phyloP scores from a whole-genome alignment of 108 stramenopile genomes.

The Chaetoceros muelleri region DNA sequence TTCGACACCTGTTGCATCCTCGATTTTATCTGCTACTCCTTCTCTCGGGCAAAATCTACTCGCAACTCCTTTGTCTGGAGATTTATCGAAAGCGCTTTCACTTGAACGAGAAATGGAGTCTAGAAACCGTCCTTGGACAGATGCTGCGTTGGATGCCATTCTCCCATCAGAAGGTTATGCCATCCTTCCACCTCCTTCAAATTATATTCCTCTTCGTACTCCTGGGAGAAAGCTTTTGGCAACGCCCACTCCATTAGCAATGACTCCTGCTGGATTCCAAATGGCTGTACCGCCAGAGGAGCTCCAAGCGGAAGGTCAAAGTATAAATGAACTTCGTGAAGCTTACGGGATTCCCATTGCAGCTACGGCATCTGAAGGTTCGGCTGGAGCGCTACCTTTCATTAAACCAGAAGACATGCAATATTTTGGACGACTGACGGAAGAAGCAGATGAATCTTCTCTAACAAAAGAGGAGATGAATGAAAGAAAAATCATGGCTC shows the following conservation, averaged over 20 bases:
- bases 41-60: constrained; percentile 27
- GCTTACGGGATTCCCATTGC: constrained; percentile 89
- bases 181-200: constrained; percentile 80
- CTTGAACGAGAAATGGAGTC: constrained; percentile 92
- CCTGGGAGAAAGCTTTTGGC: constrained; percentile 85
- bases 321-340: constrained; percentile 75
- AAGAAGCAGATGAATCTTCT: constrained; percentile 65
- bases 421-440: constrained; percentile 95
- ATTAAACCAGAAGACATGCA: constrained; percentile 99
- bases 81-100: constrained; percentile 70
- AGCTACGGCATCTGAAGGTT: constrained; percentile 40
- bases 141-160: constrained; percentile 93
- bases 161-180: constrained; percentile 84
- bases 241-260: constrained; percentile 81
- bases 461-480: constrained; percentile 75
- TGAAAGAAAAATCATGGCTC: constrained; percentile 82
- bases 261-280: constrained; percentile 79
- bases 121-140: constrained; percentile 91
- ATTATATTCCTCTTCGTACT: constrained; percentile 89
- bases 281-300: constrained; percentile 91
- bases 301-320: constrained; percentile 45
- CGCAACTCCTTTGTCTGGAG: constrained; percentile 33
- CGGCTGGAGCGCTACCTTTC: constrained; percentile 73
- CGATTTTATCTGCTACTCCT: constrained; percentile 10
- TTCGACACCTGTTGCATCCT: constrained; percentile 53